Percentiles rank a stretch among this genome's conserved stretches.
Conservation (phyloP, 305 asterid species). For the Solanum chacoense region DNA sequence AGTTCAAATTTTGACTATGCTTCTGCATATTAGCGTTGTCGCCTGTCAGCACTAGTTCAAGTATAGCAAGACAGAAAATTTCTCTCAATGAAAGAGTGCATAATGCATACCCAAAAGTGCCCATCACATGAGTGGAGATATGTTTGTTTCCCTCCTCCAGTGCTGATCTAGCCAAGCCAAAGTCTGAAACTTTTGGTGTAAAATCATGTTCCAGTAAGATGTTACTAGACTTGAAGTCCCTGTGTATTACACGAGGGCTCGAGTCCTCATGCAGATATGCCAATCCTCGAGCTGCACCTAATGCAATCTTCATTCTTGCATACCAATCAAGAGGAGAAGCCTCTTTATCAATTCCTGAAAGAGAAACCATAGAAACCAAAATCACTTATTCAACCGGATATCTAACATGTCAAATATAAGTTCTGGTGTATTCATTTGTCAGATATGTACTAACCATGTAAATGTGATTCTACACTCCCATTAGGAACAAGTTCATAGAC, state of each 20-base stretch:
- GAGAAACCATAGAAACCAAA: background rate
- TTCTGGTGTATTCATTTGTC: background rate
- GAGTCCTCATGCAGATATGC: slow-evolving; percentile 94
- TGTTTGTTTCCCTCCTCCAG: slow-evolving; percentile 66
- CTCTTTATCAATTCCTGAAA: slow-evolving; percentile 37
- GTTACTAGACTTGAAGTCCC: slow-evolving; percentile 94
- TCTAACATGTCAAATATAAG: background rate
- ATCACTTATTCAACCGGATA: background rate
- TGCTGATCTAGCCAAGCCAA: slow-evolving; percentile 87
- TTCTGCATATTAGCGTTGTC: background rate
- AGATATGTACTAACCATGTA: slow-evolving; percentile 51
- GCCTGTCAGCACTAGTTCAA: background rate
- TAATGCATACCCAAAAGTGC: slow-evolving; percentile 79
- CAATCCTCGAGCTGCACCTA: slow-evolving; percentile 87
- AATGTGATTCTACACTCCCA: slow-evolving; percentile 90
- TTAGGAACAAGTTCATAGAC: slow-evolving; percentile 85
- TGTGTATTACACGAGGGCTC: slow-evolving; percentile 87
- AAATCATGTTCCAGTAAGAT: slow-evolving; percentile 70
- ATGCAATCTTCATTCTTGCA: slow-evolving; percentile 74
- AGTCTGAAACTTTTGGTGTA: slow-evolving; percentile 88
- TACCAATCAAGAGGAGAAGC: slow-evolving; percentile 66
- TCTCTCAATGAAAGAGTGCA: background rate
- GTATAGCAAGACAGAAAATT: background rate
- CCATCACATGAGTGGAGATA: slow-evolving; percentile 88
- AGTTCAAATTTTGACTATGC: background rate